A percentile compares a stretch with the other conserved stretches of the same genome.
These are phyloP conservation scores for Fusarium sp. DNA, from an alignment of 2,329 filamentous ascomycete genomes.

Conservation along the genomic window DNA sequence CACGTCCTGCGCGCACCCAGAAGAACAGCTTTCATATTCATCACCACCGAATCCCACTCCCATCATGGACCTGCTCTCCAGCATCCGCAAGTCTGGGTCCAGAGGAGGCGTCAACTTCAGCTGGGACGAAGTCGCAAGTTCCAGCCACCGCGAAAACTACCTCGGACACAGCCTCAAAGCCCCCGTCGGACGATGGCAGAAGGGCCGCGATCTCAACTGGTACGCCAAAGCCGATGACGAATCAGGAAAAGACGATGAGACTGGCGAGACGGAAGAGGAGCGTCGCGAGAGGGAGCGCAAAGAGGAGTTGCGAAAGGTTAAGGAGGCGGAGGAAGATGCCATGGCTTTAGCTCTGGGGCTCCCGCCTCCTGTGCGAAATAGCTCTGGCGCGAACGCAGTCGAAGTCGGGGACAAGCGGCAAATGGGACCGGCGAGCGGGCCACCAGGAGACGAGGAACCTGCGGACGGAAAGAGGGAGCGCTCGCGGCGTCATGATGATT, in stretches of 20 bases:
- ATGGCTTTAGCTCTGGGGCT: constrained; percentile 86
- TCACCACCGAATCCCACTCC: not conserved
- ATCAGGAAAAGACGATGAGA: constrained; percentile 54
- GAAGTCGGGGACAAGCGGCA: constrained; percentile 63
- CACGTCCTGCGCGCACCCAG: not conserved
- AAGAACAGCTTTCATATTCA: not conserved
- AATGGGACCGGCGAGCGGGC: constrained; percentile 44
- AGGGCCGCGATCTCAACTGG: constrained; percentile 76
- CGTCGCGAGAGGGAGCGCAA: constrained; percentile 71
- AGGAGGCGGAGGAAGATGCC: constrained; percentile 93
- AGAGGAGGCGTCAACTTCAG: constrained; percentile 95
- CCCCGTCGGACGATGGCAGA: constrained; percentile 91
- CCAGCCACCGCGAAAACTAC: constrained; percentile 87
- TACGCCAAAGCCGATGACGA: constrained; percentile 67
- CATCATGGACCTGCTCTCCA: constrained; percentile 90
- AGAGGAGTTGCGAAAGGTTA: constrained; percentile 84
- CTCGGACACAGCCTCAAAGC: constrained; percentile 94
- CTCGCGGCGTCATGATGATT: constrained; percentile 47
- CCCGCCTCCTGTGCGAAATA: constrained; percentile 72
- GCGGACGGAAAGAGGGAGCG: constrained; percentile 45
- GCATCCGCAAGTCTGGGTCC: constrained; percentile 89
- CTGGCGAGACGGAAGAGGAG: constrained; percentile 69
- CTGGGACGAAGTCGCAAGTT: constrained; percentile 93
- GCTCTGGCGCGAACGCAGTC: constrained; percentile 75
- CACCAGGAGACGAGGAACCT: constrained; percentile 40